phyloP scores from a whole-genome alignment of 345 rosid genomes.

The Lepidium aucheri region DNA sequence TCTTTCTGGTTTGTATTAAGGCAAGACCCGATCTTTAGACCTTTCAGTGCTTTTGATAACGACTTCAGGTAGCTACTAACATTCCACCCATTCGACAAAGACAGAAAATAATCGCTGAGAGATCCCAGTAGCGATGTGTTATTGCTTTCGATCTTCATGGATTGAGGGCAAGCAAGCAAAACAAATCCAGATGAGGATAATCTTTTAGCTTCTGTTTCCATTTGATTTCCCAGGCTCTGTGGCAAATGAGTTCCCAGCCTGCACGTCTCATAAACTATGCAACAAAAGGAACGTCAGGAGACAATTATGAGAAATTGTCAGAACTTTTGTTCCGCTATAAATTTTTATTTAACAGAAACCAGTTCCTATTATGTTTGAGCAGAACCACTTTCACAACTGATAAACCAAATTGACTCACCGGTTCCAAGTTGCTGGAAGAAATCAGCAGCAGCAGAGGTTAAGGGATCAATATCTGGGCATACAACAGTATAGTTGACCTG shows the following conservation, averaged over 20 bases:
- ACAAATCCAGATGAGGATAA: slow-evolving; percentile 70
- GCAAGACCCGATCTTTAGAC: slow-evolving; percentile 60
- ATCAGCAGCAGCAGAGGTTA: slow-evolving; percentile 85
- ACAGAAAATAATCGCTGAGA: slow-evolving; percentile 92
- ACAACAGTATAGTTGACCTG: slow-evolving; percentile 79
- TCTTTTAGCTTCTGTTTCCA: slow-evolving; percentile 75
- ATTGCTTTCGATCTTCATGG: slow-evolving; percentile 95
- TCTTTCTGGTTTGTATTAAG: slow-evolving; percentile 71
- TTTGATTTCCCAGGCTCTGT: slow-evolving; percentile 68
- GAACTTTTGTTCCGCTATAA: background rate
- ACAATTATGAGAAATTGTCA: background rate
- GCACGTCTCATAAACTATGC: slow-evolving; percentile 87
- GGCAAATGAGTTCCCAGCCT: slow-evolving; percentile 92
- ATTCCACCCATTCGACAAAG: slow-evolving; percentile 99
- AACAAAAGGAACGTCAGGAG: slow-evolving; percentile 8
- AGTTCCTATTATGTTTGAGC: slow-evolving; percentile 1
- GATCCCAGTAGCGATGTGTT: slow-evolving; percentile 92
- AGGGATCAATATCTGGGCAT: slow-evolving; percentile 96
- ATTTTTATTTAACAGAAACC: background rate
- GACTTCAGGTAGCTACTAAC: slow-evolving; percentile 91
- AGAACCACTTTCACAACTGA: background rate
- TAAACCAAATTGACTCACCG: slow-evolving; percentile 43
- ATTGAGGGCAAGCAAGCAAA: slow-evolving; percentile 90
- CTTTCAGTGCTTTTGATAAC: slow-evolving; percentile 78
- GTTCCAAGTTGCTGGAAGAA: slow-evolving; percentile 96